Percentiles rank a stretch among this genome's conserved stretches.
phyloP scores from a whole-genome alignment of 1,284 basidiomycete genomes.

The Albatrellus sp. region DNA sequence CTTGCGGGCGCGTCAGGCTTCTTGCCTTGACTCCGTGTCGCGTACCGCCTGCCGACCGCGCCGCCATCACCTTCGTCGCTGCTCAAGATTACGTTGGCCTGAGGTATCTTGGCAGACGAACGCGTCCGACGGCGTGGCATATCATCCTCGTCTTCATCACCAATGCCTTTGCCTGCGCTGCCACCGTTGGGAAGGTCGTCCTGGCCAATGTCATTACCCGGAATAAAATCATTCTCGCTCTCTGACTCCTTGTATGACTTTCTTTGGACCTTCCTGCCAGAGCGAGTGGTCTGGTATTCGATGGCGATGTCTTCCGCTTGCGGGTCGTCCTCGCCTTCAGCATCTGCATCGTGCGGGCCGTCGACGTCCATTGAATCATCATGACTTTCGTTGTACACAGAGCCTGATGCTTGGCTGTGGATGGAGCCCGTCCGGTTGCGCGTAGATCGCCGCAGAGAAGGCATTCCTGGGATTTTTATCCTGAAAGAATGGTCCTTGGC shows the following conservation, averaged over 20 bases:
- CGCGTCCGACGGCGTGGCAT: constrained; percentile 13
- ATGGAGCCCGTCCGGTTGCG: constrained; percentile 10
- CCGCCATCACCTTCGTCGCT: constrained; percentile 32
- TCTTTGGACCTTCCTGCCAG: constrained; percentile 35
- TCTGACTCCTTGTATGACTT: constrained; percentile 40
- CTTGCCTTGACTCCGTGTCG: constrained; percentile 25
- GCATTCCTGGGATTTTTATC: constrained; percentile 18
- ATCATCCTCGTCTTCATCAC: constrained; percentile 21
- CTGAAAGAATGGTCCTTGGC: constrained; percentile 5
- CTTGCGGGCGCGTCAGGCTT: constrained; percentile 16
- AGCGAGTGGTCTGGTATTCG: constrained; percentile 19
- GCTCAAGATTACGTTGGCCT: constrained; percentile 28
- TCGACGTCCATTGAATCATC: constrained; percentile 35
- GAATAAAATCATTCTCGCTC: constrained; percentile 27
- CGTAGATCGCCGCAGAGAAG: constrained; percentile 16
- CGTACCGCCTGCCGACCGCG: constrained; percentile 16
- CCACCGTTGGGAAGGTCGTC: constrained; percentile 22
- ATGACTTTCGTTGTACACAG: constrained; percentile 54
- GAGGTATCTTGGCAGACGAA: constrained; percentile 8
- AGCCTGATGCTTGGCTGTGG: constrained; percentile 36
- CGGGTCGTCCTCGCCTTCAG: constrained; percentile 13
- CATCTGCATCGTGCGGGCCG: constrained; percentile 17
- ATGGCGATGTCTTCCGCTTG: constrained; percentile 11
- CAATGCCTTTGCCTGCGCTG: constrained; percentile 24
- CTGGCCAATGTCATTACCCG: constrained; percentile 19